Percentiles rank a stretch among this genome's conserved stretches.
Conservation (phyloP, 2,329 filamentous ascomycete genomes). For the Penicillium janthinellum region DNA sequence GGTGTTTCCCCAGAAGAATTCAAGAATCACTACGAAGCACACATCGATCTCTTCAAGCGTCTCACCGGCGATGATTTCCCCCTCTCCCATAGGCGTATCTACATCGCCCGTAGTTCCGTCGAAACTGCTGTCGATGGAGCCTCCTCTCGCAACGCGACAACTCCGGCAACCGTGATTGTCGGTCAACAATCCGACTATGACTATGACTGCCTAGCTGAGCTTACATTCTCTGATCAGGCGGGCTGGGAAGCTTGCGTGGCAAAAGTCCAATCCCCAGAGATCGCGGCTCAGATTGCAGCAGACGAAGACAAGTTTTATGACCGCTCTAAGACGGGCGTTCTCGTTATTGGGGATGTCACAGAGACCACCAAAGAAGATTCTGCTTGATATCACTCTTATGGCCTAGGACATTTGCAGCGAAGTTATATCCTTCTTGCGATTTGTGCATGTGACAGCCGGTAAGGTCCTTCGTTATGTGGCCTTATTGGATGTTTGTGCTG, state of each 20-base stretch:
- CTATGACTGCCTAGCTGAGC: constrained; percentile 21
- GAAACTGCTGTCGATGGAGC: constrained; percentile 5
- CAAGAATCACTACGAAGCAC: constrained; percentile 24
- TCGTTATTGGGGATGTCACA: constrained; percentile 6
- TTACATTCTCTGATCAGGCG: constrained; percentile 21
- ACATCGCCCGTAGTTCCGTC: constrained; percentile 15
- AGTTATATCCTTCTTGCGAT: too few species aligned
- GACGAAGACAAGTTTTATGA: constrained; percentile 22
- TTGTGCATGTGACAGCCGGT: too few species aligned
- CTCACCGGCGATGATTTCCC: constrained; percentile 21
- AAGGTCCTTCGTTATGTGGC: too few species aligned
- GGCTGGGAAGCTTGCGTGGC: constrained; percentile 14
- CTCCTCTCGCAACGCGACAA: constrained; percentile 19
- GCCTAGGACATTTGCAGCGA: too few species aligned
- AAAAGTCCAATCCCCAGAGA: constrained; percentile 12
- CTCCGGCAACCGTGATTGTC: constrained; percentile 18
- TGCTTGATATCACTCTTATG: not conserved
- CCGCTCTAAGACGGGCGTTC: constrained; percentile 11
- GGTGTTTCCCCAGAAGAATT: constrained; percentile 21
- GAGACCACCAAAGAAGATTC: not conserved
- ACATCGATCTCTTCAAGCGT: constrained; percentile 22
- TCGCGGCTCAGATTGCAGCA: constrained; percentile 20
- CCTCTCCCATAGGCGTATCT: constrained; percentile 21
- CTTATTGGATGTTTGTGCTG: too few species aligned
- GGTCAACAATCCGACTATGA: constrained; percentile 21